Conservation (phyloP, 768 basidiomycete genomes). For the Leccinum fibrillosum region DNA sequence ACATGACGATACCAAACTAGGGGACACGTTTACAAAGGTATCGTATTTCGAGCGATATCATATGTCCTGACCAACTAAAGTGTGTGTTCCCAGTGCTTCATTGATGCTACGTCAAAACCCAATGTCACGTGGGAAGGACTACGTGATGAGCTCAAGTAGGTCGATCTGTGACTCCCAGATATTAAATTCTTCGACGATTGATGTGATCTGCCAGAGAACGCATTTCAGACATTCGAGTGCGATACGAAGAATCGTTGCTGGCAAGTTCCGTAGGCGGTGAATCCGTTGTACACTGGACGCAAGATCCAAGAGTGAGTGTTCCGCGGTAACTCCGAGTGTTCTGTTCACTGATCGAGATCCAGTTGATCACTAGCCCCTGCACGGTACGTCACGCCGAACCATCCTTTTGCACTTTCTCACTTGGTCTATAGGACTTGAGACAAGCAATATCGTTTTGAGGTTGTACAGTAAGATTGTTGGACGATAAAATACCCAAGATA, state of each 20-base stretch:
- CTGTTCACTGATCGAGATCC: background rate
- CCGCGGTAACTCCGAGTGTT: background rate
- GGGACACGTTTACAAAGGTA: constrained; percentile 27
- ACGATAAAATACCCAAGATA: background rate
- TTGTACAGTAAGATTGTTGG: background rate
- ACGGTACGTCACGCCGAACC: constrained; percentile 7
- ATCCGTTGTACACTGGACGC: constrained; percentile 3
- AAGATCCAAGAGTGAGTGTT: constrained; percentile 22
- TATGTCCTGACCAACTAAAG: background rate
- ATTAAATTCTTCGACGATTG: background rate
- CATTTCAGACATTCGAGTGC: constrained; percentile 11
- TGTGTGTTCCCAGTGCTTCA: constrained; percentile 12
- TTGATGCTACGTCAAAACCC: constrained; percentile 11
- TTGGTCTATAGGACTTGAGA: constrained; percentile 13
- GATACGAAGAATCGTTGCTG: constrained; percentile 7
- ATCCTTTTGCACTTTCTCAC: constrained; percentile 31
- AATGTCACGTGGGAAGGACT: constrained; percentile 20
- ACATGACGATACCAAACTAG: constrained; percentile 18
- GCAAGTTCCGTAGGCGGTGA: background rate
- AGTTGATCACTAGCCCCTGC: constrained; percentile 11
- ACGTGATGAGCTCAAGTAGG: constrained; percentile 15
- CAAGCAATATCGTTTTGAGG: background rate
- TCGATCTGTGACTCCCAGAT: background rate
- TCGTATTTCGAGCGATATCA: background rate
- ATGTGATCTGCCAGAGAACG: constrained; percentile 5